These are phyloP conservation scores for Curvularia eragrostidis DNA, from an alignment of 2,329 filamentous ascomycete species.

Conservation along the genomic window DNA sequence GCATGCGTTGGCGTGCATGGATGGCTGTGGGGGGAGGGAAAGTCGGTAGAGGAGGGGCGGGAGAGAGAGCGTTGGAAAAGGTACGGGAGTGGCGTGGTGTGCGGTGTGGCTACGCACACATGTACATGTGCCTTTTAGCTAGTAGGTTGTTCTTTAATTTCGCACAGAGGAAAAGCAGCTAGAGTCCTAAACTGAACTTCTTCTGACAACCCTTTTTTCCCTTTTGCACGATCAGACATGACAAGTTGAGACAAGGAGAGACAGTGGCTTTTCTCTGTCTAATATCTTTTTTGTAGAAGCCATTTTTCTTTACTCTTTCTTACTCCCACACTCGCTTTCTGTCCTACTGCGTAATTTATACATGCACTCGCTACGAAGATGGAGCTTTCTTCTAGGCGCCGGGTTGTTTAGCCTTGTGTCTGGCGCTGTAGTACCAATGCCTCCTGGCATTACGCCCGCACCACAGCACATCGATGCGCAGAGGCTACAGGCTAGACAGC, in stretches of 20 bases:
- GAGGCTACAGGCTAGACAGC: slow-evolving; percentile 28
- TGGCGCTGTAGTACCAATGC: slow-evolving; percentile 22
- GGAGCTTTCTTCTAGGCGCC: slow-evolving; percentile 20
- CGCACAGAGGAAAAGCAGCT: background rate
- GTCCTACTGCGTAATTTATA: background rate
- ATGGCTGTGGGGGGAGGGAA: background rate
- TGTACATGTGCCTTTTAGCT: no score
- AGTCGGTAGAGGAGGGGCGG: background rate
- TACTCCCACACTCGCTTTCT: background rate
- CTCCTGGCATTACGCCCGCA: slow-evolving; percentile 41
- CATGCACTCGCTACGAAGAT: slow-evolving; percentile 37
- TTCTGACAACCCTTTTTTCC: background rate
- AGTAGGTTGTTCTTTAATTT: background rate
- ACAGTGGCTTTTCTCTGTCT: background rate
- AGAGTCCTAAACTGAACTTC: background rate
- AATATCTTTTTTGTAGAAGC: background rate
- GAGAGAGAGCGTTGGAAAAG: background rate
- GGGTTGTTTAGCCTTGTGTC: slow-evolving; percentile 16
- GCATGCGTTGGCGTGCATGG: background rate
- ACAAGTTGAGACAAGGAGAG: background rate
- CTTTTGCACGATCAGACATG: background rate
- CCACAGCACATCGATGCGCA: slow-evolving; percentile 26
- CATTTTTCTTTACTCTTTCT: background rate
- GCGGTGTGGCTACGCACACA: background rate
- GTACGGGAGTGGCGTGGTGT: background rate